Evolutionary conservation across 768 basidiomycete species (phyloP), one percentile per base, ranked within the genome.

Genomic region (Steccherinum ochraceum): DNA sequence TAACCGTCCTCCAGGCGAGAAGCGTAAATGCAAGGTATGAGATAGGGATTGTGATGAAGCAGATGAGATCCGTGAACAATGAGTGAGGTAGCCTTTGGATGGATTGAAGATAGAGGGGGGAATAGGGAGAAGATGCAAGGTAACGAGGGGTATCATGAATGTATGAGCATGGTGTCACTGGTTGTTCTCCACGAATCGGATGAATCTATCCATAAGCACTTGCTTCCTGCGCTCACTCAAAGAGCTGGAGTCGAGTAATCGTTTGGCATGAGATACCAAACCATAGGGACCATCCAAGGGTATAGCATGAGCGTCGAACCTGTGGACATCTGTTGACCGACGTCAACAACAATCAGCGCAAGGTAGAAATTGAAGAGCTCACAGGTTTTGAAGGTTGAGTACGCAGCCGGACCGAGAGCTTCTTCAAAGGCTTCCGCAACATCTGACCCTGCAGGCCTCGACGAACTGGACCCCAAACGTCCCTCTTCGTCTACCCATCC

Each of bases 271-370:
- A 23, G 72, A 61, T n/a, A 88, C 71, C 40, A 90, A 80, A 19
- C 88, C 88, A 25, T 70, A 73, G 11, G 85, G 79, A 13, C 87
- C 87, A 52, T 89, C 84, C 46, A 89, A 80, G 2, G 85, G 82
- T 44, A 90, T 89, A 40, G 79, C 72, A 54, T 84, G 78, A 18
- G 81, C 82, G 62, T 89, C 87, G 59, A 84, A 89, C 53, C 79
- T 79, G 61, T 81, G 80, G 13, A 89, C 83, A 67, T 86, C 86
- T 89, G 54, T 5, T 42, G 1, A 12, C 10, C 41, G 42, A 11
- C 5, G 24, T 20, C 21, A 48, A 12, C 12, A 48, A 12, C 24
- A 12, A 46, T 18, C 21, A 45, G 4, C 13, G 40, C 24, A 46
- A 24, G 5, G 5, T 39, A 27, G 21, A 5, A 24, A 42, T 7